phyloP scores from a whole-genome alignment of 768 basidiomycete genomes.

The Suillus placidus region DNA sequence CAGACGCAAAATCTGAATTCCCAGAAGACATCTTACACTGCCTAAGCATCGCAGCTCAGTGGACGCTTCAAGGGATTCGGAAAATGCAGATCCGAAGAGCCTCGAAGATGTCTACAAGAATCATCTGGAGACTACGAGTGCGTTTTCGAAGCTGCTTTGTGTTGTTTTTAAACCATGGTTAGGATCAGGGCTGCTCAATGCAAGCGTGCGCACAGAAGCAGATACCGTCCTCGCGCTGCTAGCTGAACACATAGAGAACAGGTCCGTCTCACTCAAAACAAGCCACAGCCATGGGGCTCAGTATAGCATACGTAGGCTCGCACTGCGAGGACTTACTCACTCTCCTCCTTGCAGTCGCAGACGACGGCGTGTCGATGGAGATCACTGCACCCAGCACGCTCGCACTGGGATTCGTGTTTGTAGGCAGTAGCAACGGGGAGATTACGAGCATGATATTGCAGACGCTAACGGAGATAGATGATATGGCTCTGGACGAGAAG shows the following conservation, averaged over 20 bases:
- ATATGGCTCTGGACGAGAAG: slow-evolving; percentile 82
- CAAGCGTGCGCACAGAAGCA: slow-evolving; percentile 86
- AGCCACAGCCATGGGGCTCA: slow-evolving; percentile 89
- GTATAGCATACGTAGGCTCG: slow-evolving; percentile 92
- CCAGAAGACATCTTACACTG: slow-evolving; percentile 84
- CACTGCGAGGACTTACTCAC: slow-evolving; percentile 83
- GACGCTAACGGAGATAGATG: slow-evolving; percentile 83
- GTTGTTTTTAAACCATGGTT: not conserved
- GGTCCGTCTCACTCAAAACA: slow-evolving; percentile 79
- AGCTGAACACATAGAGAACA: slow-evolving; percentile 87
- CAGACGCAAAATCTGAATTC: slow-evolving; percentile 54
- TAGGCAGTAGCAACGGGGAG: slow-evolving; percentile 93
- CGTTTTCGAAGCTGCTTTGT: slow-evolving; percentile 18
- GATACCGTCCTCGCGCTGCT: slow-evolving; percentile 92
- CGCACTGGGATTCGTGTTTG: slow-evolving; percentile 96
- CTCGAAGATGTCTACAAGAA: slow-evolving; percentile 98
- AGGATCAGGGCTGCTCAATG: slow-evolving; percentile 78
- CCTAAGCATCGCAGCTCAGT: slow-evolving; percentile 82
- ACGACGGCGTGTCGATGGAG: slow-evolving; percentile 86
- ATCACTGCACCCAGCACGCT: slow-evolving; percentile 84
- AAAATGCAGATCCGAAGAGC: slow-evolving; percentile 81
- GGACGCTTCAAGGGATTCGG: slow-evolving; percentile 87
- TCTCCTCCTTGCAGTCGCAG: slow-evolving; percentile 76
- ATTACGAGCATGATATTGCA: slow-evolving; percentile 87
- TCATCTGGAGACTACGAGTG: slow-evolving; percentile 89